Base-by-base conservation (phyloP, 2,329 filamentous ascomycete species). In the Penicillium olsonii region DNA sequence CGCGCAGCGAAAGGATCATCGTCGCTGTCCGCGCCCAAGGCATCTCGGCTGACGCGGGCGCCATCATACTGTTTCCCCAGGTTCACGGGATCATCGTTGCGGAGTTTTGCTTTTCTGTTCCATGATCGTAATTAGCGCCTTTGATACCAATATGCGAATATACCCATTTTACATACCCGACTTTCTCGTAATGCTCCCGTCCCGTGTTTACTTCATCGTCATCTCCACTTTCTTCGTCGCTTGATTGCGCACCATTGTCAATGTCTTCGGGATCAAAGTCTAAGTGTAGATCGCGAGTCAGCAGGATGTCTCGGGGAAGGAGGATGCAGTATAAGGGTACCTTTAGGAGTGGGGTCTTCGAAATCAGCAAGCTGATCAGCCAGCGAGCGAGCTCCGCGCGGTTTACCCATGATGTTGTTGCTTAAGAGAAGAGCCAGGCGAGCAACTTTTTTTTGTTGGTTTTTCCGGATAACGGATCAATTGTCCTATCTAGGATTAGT, bases 21-120 rank as follows among this genome's bases (percentile, higher is more conserved):
- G 14, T 79, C 78, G 10, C 77, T 77, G 0, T 79, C 80, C 75
- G 78, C 75, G 2, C 85, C 78, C 14, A 90, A 74, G 11, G 82
- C 84, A 37, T 84, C 76, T 48, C 92, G 82, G 57, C 85, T 90
- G 29, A 96, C 82, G 40, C 83, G 82, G 15, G 87, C 80, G 10
- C 92, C 92, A 54, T 84, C 80, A 70, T 97, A 97, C 65, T 90
- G 82, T 12, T 87, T 85, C 0, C 91, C 92, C 1, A 96, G 77
- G 0, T 82, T 74, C 15, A 86, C 72, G 19, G 80, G 79, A 27
- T 90, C 84, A 50, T 84, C 84, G 65, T 89, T 86, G 56, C 90
- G 84, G 59, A 96, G 76, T 68, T 88, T 92, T 74, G 87, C 94
- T 77, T 92, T 94, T 17, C 85, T 87, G 53, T 53, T 47, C 29